Evolutionary conservation across 768 basidiomycete genomes (phyloP).

Genomic region (Podaxis sp.): DNA sequence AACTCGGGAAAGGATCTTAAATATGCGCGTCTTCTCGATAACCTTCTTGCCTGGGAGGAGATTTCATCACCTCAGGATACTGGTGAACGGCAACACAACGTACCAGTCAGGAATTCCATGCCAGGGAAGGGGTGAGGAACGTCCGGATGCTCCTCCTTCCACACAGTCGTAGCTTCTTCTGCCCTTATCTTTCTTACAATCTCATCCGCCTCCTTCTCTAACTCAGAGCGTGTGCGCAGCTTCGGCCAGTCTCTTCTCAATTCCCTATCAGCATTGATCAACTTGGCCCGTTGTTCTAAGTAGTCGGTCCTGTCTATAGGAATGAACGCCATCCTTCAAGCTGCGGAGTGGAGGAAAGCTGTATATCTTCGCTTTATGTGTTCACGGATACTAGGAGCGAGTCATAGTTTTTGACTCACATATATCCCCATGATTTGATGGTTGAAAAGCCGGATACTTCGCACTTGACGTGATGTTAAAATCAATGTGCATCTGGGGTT

Average conservation of each 20-base stretch:
- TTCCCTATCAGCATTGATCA: slow-evolving; percentile 46
- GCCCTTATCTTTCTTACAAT: slow-evolving; percentile 18
- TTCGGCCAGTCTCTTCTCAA: slow-evolving; percentile 47
- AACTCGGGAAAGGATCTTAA: slow-evolving; percentile 23
- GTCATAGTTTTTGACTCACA: neutral
- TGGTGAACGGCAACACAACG: neutral
- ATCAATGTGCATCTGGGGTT: neutral
- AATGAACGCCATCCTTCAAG: neutral
- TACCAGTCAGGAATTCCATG: slow-evolving; percentile 14
- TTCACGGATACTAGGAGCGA: neutral
- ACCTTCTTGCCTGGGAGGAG: slow-evolving; percentile 45
- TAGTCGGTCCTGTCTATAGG: slow-evolving; percentile 24
- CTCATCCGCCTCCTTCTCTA: slow-evolving; percentile 55
- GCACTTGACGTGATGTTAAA: neutral
- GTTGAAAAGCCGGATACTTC: neutral
- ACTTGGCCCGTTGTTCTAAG: slow-evolving; percentile 29
- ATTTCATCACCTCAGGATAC: neutral
- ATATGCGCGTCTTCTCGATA: slow-evolving; percentile 62
- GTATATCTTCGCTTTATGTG: neutral
- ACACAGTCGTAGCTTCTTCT: slow-evolving; percentile 12
- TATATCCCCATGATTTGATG: neutral
- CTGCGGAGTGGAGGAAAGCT: neutral
- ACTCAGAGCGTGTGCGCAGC: slow-evolving; percentile 23
- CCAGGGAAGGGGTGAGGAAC: slow-evolving; percentile 18
- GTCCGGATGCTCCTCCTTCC: slow-evolving; percentile 10